Evolutionary conservation across 108 stramenopile genomes (phyloP).

Genomic region (Skeletonema menzelii): DNA sequence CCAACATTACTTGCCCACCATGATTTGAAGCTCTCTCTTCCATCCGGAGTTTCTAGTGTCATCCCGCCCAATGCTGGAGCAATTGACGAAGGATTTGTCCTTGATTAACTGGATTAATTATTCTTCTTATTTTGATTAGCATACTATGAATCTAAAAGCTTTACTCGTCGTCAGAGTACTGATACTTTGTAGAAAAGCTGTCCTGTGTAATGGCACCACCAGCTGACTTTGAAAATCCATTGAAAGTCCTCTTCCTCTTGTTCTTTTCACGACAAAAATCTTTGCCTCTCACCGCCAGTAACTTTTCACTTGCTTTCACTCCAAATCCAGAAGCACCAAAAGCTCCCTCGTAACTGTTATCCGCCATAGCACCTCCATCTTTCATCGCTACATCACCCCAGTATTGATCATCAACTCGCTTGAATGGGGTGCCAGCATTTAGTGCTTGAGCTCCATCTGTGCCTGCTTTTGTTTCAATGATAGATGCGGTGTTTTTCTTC

Average conservation of each 20-base stretch:
- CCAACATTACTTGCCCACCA: conserved; percentile 74
- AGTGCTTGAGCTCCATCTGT: conserved; percentile 90
- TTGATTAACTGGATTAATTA: conserved; percentile 14
- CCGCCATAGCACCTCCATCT: conserved; percentile 91
- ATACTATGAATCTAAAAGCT: background rate
- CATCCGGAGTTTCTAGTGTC: conserved; percentile 19
- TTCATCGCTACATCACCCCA: conserved; percentile 91
- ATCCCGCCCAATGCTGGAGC: conserved; percentile 22
- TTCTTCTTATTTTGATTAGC: background rate
- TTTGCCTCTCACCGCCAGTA: conserved; percentile 94
- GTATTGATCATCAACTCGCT: conserved; percentile 90
- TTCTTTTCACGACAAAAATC: conserved; percentile 99
- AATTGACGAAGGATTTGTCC: conserved; percentile 44
- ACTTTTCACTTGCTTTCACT: conserved; percentile 88
- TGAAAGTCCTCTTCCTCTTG: conserved; percentile 95
- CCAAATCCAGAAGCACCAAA: conserved; percentile 98
- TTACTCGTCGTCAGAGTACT: conserved; percentile 57
- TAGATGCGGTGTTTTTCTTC: conserved; percentile 39
- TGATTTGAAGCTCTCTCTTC: conserved; percentile 53
- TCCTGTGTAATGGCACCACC: conserved; percentile 71
- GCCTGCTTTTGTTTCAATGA: conserved; percentile 58
- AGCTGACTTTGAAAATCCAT: conserved; percentile 81
- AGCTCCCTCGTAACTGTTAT: conserved; percentile 91
- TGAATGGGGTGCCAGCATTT: conserved; percentile 88
- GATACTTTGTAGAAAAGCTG: conserved; percentile 80